A percentile compares a stretch with the other conserved stretches of the same genome.
These are phyloP conservation scores for Clonostachys chloroleuca DNA, from an alignment of 2,329 filamentous ascomycete genomes.

Conservation along the genomic window DNA sequence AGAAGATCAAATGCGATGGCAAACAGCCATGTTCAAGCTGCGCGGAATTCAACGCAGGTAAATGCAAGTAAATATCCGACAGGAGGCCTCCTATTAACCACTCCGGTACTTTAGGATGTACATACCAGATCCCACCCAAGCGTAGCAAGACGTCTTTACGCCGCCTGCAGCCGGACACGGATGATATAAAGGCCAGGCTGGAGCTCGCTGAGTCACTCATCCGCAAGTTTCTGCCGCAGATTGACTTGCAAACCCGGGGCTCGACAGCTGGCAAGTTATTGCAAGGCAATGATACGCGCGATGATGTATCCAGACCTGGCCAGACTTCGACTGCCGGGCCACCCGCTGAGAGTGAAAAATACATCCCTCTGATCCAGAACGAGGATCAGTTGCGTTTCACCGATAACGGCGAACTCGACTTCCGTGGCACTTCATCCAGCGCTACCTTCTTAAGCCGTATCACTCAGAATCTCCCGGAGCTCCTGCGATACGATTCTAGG, in stretches of 20 bases:
- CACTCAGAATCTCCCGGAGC: slow-evolving; percentile 78
- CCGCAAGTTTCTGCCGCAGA: slow-evolving; percentile 74
- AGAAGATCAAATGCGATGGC: slow-evolving; percentile 85
- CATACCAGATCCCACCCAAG: slow-evolving; percentile 93
- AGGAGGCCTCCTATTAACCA: not conserved
- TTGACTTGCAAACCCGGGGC: slow-evolving; percentile 81
- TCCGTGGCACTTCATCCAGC: slow-evolving; percentile 89
- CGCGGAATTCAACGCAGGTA: slow-evolving; percentile 97
- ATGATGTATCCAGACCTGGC: slow-evolving; percentile 30
- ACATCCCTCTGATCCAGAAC: slow-evolving; percentile 92
- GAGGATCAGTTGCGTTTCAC: slow-evolving; percentile 92
- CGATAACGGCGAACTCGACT: slow-evolving; percentile 89
- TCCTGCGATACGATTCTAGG: slow-evolving; percentile 62
- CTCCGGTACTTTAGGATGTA: slow-evolving; percentile 62
- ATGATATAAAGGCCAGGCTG: slow-evolving; percentile 77
- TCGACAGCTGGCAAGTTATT: slow-evolving; percentile 68
- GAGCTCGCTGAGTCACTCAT: slow-evolving; percentile 80
- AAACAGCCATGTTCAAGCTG: slow-evolving; percentile 92
- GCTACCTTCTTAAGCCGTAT: slow-evolving; percentile 83
- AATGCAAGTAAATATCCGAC: slow-evolving; percentile 12
- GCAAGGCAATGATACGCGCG: slow-evolving; percentile 47
- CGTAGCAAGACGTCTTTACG: slow-evolving; percentile 50
- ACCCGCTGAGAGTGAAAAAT: slow-evolving; percentile 60
- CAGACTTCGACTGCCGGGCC: not conserved
- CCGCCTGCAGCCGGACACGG: slow-evolving; percentile 89